phyloP scores from a whole-genome alignment of 225 moss, liverwort and hornwort genomes.

The Polytrichum commune region DNA sequence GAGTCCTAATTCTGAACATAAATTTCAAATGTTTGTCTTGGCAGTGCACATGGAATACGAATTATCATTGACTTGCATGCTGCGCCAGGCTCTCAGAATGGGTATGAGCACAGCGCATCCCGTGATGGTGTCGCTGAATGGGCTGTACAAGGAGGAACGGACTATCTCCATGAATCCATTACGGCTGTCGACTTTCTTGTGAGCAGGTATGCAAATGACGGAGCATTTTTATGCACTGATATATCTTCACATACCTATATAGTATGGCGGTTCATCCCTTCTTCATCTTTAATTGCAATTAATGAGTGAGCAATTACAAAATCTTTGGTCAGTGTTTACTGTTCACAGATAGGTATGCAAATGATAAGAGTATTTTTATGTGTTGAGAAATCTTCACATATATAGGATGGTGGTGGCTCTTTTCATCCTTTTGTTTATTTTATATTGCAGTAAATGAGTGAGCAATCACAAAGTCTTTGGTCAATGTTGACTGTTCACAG shows the following conservation, averaged over 20 bases:
- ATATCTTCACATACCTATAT: not conserved
- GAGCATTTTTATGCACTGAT: not conserved
- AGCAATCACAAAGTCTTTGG: too few relatives aligned
- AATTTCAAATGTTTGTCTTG: not conserved
- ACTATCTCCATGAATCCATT: slow-evolving; percentile 33
- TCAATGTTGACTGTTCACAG: not conserved
- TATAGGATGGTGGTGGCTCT: not conserved
- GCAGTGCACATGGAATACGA: slow-evolving; percentile 43
- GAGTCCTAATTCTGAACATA: too few relatives aligned
- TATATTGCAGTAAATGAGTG: not conserved
- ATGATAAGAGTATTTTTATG: not conserved
- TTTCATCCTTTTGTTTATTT: not conserved
- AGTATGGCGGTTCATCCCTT: too few relatives aligned
- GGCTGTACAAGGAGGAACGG: slow-evolving; percentile 32
- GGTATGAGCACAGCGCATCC: slow-evolving; percentile 48
- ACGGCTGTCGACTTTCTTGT: slow-evolving; percentile 42
- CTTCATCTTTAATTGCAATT: not conserved
- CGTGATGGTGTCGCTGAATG: slow-evolving; percentile 39
- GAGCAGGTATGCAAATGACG: slow-evolving; percentile 17
- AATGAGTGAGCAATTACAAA: too few relatives aligned
- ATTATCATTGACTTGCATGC: slow-evolving; percentile 45
- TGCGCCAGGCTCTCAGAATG: slow-evolving; percentile 50
- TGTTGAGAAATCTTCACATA: too few relatives aligned
- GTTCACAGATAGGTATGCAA: not conserved
- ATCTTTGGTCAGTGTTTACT: too few relatives aligned